Conservation (phyloP, 768 basidiomycete genomes). For the Lactarius hatsudake region DNA sequence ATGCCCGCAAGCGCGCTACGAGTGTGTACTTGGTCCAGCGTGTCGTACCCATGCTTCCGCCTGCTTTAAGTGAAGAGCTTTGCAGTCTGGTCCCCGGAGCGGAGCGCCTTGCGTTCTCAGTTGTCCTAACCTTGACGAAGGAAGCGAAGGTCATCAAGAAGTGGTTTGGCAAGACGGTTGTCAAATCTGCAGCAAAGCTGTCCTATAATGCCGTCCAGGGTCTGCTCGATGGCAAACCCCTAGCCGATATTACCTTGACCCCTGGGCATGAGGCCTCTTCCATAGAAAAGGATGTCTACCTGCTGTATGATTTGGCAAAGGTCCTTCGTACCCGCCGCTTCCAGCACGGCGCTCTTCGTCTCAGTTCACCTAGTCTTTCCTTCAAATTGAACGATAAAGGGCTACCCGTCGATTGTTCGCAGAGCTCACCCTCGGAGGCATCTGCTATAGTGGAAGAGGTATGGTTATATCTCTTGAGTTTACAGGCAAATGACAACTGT, state of each 20-base stretch:
- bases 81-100: conserved; percentile 88
- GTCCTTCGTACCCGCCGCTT: conserved; percentile 71
- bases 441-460: conserved; percentile 90
- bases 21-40: conserved; percentile 97
- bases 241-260: conserved; percentile 51
- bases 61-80: conserved; percentile 85
- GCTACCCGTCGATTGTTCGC: conserved; percentile 73
- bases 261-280: conserved; percentile 58
- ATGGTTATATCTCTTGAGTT: background rate
- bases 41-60: conserved; percentile 95
- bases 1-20: conserved; percentile 95
- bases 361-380: conserved; percentile 64
- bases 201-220: conserved; percentile 80
- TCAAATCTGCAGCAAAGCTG: conserved; percentile 85
- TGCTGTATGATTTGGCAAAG: conserved; percentile 64
- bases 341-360: conserved; percentile 74
- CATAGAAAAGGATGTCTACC: conserved; percentile 73
- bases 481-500: conserved; percentile 4
- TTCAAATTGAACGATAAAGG: conserved; percentile 82
- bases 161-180: conserved; percentile 91
- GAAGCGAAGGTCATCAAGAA: conserved; percentile 83
- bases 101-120: conserved; percentile 90
- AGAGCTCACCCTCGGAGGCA: conserved; percentile 64
- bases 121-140: conserved; percentile 78
- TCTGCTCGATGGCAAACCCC: conserved; percentile 69